Percentiles rank a stretch among this genome's conserved stretches.
Evolutionary conservation across 805 yeast species (phyloP).

Genomic region (Nakazawaea peltata): DNA sequence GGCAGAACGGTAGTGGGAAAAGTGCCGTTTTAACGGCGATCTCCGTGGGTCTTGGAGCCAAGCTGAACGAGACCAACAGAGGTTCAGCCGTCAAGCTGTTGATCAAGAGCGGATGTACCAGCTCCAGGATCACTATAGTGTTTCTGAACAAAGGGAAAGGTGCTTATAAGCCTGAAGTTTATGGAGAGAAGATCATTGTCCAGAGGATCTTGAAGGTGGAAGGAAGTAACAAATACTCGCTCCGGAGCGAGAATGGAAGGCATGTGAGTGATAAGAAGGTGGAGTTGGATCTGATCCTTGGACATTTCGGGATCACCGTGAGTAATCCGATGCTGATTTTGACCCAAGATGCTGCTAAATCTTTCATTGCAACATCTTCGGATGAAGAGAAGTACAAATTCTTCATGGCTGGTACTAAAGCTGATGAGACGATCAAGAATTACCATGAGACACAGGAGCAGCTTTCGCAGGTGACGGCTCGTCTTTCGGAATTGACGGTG

Average conservation of each 20-base stretch:
- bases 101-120: constrained; percentile 67
- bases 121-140: constrained; percentile 60
- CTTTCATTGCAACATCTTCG: constrained; percentile 72
- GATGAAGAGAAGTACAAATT: constrained; percentile 64
- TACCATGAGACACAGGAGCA: constrained; percentile 32
- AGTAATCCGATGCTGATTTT: constrained; percentile 89
- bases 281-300: constrained; percentile 61
- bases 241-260: constrained; percentile 45
- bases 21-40: constrained; percentile 84
- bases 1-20: constrained; percentile 89
- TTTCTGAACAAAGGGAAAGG: constrained; percentile 56
- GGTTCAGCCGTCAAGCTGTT: constrained; percentile 64
- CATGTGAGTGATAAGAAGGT: constrained; percentile 52
- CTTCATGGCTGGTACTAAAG: constrained; percentile 75
- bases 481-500: constrained; percentile 29
- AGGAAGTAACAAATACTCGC: constrained; percentile 43
- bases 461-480: constrained; percentile 26
- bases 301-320: constrained; percentile 66
- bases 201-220: constrained; percentile 57
- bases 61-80: constrained; percentile 80
- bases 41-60: constrained; percentile 81
- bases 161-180: constrained; percentile 46
- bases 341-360: constrained; percentile 90
- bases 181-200: constrained; percentile 61
- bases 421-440: constrained; percentile 56